These are phyloP conservation scores for Mortierella antarctica DNA, from an alignment of 192 early-diverging fungal species.

Conservation along the genomic window DNA sequence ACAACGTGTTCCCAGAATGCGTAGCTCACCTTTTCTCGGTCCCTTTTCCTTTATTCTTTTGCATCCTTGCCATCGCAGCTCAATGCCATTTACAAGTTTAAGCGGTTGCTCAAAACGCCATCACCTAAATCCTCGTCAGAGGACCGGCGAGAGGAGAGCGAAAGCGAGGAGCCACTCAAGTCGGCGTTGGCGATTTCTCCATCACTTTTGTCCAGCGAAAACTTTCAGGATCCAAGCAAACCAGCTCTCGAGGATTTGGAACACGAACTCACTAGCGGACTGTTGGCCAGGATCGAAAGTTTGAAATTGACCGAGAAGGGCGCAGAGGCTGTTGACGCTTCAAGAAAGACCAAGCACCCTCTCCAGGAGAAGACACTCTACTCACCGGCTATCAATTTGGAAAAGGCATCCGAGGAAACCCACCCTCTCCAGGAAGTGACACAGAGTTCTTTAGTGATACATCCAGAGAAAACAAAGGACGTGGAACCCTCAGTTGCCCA, in stretches of 20 bases:
- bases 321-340: too few species aligned
- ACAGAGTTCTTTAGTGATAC: too few species aligned
- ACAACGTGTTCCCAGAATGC: neutral
- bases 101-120: constrained; percentile 17
- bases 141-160: neutral
- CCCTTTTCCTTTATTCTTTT: neutral
- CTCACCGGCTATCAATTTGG: too few species aligned
- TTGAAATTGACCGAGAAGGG: neutral
- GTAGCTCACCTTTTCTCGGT: neutral
- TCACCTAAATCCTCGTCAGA: constrained; percentile 6
- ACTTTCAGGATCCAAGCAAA: too few species aligned
- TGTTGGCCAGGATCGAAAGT: constrained; percentile 2
- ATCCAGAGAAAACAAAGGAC: too few species aligned
- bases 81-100: constrained; percentile 29
- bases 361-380: too few species aligned
- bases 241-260: neutral
- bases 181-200: neutral
- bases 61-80: neutral
- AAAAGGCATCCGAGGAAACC: too few species aligned
- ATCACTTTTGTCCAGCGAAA: neutral
- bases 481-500: too few species aligned
- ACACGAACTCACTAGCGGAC: neutral
- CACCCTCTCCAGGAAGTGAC: too few species aligned
- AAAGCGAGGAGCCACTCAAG: neutral
- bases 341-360: too few species aligned